phyloP scores from a whole-genome alignment of 1,139 yeast genomes.

The Taiozyma onychis region DNA sequence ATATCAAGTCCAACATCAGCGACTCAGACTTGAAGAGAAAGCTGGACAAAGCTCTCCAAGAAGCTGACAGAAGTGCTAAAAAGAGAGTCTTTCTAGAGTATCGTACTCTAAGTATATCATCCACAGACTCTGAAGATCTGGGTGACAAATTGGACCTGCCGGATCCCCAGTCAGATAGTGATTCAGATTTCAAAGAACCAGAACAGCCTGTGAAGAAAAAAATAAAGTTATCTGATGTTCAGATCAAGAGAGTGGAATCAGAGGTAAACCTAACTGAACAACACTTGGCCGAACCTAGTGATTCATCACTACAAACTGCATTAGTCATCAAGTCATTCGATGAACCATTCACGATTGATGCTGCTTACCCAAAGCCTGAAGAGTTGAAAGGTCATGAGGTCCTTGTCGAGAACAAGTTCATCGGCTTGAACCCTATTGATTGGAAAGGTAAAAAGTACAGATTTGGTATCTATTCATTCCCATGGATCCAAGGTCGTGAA shows the following conservation, averaged over 20 bases:
- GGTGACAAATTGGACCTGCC: conserved; percentile 11
- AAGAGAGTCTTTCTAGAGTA: conserved; percentile 9
- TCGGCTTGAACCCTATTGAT: conserved; percentile 44
- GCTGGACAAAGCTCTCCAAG: neutral
- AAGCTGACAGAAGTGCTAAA: neutral
- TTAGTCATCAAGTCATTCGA: conserved; percentile 26
- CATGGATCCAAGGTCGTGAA: conserved; percentile 47
- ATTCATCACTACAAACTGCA: conserved; percentile 20
- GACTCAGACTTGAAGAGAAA: conserved; percentile 15
- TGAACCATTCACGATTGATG: conserved; percentile 21
- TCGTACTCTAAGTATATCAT: conserved; percentile 18
- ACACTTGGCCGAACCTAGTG: conserved; percentile 14
- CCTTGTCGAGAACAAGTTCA: conserved; percentile 34
- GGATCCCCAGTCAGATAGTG: neutral
- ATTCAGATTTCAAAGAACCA: conserved; percentile 6
- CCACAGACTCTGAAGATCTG: conserved; percentile 17
- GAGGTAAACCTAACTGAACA: conserved; percentile 8
- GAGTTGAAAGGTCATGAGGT: conserved; percentile 30
- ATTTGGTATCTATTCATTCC: conserved; percentile 43
- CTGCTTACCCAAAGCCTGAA: conserved; percentile 22
- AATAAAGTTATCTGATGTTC: neutral
- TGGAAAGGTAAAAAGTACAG: conserved; percentile 46
- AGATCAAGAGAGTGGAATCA: conserved; percentile 6
- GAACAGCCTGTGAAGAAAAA: conserved; percentile 1
- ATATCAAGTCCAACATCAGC: neutral